Evolutionary conservation across 2,329 filamentous ascomycete species (phyloP).

Genomic region (Scytalidium sp.): DNA sequence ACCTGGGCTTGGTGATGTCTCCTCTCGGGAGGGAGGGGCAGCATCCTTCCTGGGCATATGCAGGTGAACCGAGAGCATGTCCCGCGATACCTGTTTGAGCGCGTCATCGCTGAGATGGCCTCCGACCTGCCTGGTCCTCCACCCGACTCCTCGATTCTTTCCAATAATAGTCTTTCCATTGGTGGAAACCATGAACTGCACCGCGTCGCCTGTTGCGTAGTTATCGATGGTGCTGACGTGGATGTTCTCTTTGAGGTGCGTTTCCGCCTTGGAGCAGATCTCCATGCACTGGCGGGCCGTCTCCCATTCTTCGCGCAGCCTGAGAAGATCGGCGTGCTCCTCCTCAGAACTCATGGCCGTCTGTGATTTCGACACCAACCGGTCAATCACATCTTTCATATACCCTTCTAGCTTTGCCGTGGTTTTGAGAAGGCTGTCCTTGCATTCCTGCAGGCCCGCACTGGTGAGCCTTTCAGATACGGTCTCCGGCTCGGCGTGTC

Average conservation of each 20-base stretch:
- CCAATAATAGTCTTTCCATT: constrained; percentile 30
- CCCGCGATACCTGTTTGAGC: constrained; percentile 29
- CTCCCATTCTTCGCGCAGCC: constrained; percentile 34
- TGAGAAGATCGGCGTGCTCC: constrained; percentile 27
- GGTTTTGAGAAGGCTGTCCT: constrained; percentile 25
- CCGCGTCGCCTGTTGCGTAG: constrained; percentile 30
- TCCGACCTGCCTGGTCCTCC: constrained; percentile 32
- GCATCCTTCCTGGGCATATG: constrained; percentile 11
- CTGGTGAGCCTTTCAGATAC: constrained; percentile 28
- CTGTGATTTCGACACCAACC: constrained; percentile 29
- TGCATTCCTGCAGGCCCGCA: constrained; percentile 32
- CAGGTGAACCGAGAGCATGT: constrained; percentile 23
- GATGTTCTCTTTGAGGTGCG: constrained; percentile 25
- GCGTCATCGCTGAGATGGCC: constrained; percentile 27
- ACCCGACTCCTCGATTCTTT: constrained; percentile 29
- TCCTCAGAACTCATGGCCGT: constrained; percentile 23
- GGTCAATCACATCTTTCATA: constrained; percentile 28
- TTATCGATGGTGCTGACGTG: constrained; percentile 29
- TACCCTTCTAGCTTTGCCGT: constrained; percentile 28
- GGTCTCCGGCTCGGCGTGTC: background rate
- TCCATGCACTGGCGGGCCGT: constrained; percentile 30
- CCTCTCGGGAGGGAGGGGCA: constrained; percentile 7
- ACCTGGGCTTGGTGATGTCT: constrained; percentile 5
- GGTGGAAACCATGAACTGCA: constrained; percentile 35
- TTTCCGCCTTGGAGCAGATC: constrained; percentile 30